A percentile compares a stretch with the other conserved stretches of the same genome.
Conservation (phyloP, 495 filamentous ascomycete species). For the Aspergillus conjunctus region DNA sequence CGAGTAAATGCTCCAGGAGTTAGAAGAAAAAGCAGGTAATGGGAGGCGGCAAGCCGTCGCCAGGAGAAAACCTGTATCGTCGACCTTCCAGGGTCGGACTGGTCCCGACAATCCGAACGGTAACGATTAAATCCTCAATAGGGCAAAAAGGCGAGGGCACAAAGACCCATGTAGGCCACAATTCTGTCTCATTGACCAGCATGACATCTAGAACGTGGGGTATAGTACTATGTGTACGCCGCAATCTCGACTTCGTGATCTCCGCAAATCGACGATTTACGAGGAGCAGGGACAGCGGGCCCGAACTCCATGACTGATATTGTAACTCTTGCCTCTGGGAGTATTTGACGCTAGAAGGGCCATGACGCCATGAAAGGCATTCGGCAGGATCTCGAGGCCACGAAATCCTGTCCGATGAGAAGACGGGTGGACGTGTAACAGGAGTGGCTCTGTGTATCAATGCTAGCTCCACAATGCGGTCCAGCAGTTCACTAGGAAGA, state of each 20-base stretch:
- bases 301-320: conserved; percentile 1
- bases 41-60: not conserved
- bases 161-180: conserved; percentile 7
- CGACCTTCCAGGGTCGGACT: conserved; percentile 8
- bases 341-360: conserved; percentile 1
- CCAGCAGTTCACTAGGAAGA: conserved; percentile 8
- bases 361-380: not conserved
- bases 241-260: not conserved
- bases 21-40: conserved; percentile 11
- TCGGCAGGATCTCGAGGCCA: not conserved
- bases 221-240: not conserved
- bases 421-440: not conserved
- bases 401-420: not conserved
- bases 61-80: not conserved
- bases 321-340: not conserved
- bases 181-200: conserved; percentile 6
- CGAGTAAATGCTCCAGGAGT: conserved; percentile 3
- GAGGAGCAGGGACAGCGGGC: not conserved
- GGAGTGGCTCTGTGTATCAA: not conserved
- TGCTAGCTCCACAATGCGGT: conserved; percentile 7
- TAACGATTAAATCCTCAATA: conserved; percentile 1
- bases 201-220: conserved; percentile 2
- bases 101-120: conserved; percentile 2
- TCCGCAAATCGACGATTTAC: conserved; percentile 8
- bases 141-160: not conserved